phyloP scores from a whole-genome alignment of 305 asterid species.

The Rubia balearica region DNA sequence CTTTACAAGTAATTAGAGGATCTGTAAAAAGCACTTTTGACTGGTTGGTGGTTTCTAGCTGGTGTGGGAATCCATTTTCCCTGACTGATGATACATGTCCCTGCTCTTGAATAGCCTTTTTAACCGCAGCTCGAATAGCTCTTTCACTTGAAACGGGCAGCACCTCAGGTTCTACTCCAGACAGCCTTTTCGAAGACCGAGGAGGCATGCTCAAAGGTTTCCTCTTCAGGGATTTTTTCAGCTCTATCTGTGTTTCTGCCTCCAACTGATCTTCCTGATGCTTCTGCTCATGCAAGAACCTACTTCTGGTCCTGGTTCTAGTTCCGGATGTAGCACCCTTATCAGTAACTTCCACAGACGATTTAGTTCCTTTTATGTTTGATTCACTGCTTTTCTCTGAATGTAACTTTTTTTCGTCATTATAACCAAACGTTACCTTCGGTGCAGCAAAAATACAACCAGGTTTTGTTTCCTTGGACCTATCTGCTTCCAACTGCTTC shows the following conservation, averaged over 20 bases:
- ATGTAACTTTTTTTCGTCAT: not conserved
- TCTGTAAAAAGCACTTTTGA: constrained; percentile 16
- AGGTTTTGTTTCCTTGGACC: constrained; percentile 12
- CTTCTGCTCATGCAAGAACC: constrained; percentile 24
- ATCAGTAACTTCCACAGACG: constrained; percentile 14
- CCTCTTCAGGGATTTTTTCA: constrained; percentile 22
- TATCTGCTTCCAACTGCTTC: constrained; percentile 22
- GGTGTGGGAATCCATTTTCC: constrained; percentile 17
- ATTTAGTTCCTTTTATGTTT: constrained; percentile 20
- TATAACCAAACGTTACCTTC: not conserved
- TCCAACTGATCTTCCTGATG: constrained; percentile 18
- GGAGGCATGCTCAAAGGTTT: constrained; percentile 18
- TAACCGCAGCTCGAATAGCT: constrained; percentile 29
- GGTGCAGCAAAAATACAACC: constrained; percentile 13
- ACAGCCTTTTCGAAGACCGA: constrained; percentile 38
- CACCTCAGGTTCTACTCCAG: constrained; percentile 26
- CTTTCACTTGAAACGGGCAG: constrained; percentile 24
- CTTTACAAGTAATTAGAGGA: constrained; percentile 15
- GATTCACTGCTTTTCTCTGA: constrained; percentile 11
- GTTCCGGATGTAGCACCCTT: constrained; percentile 9
- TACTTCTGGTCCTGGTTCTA: constrained; percentile 11
- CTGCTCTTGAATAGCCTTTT: constrained; percentile 20
- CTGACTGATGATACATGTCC: constrained; percentile 5
- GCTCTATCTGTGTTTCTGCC: constrained; percentile 6
- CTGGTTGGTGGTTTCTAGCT: constrained; percentile 21